Base-by-base conservation (phyloP, 2,329 filamentous ascomycete species). In the Ophiostoma triangulosporum region DNA sequence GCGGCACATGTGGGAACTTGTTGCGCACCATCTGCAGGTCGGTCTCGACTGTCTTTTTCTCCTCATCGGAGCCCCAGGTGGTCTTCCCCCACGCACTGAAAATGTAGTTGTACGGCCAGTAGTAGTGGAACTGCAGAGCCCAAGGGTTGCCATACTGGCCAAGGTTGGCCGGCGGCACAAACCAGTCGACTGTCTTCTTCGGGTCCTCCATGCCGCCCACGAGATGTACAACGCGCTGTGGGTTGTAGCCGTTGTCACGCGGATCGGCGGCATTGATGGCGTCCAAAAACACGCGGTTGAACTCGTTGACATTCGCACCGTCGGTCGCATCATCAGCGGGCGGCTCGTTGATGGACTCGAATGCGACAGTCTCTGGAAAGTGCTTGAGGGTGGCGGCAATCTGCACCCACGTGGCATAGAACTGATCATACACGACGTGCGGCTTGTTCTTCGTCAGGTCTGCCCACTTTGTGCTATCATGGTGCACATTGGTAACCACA, bases 121-220 rank as follows among this genome's bases (percentile, higher is more conserved):
- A 82, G 63, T 80, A 81, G 60, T 82, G 79, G 61, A 77, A 80
- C 61, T 81, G 77, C 29, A 81, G 69, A 0, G 73, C 77, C 70
- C 75, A 81, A 0, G 78, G 77, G 54, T 78, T 77, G 12, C 70
- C 69, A 38, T 73, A 75, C 29, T 71, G 69, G 1, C 64, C 62
- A 0, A 75, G 73, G 32, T 72, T 69, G 1, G 64, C 62, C 0
- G 75, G 74, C 9, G 64, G 64, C 55, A 71, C 64, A 59, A 81
- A 81, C 70, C 72, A 80, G 56, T 75, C 64, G 1, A 68, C 70
- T 2, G 77, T 80, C 62, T 78, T 76, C 12, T 66, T 60, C 14
- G 69, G 69, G 60, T 80, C 75, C 63, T 77, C 69, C 6, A 69
- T 67, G 2, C 70, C 68, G 4, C 77, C 75, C 3, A 73, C 73